Percentiles rank a stretch among this genome's conserved stretches.
These are phyloP conservation scores for Boletus pseudo-olivaceus DNA, from an alignment of 768 basidiomycete species.

Conservation along the genomic window DNA sequence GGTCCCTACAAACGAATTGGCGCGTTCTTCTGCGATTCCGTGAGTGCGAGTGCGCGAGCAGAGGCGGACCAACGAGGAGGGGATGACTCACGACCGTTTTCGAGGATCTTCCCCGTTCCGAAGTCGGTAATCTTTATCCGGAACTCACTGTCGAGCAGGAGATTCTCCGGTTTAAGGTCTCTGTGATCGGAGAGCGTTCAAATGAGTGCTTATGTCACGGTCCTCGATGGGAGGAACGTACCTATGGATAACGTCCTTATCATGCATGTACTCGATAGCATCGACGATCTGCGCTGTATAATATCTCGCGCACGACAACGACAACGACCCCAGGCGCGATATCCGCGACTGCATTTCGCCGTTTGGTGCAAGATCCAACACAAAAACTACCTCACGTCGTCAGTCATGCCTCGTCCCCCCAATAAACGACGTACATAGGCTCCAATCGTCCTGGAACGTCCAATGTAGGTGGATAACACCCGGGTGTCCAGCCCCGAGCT, in stretches of 20 bases:
- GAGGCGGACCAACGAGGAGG: background rate
- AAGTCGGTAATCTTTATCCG: constrained; percentile 97
- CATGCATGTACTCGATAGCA: constrained; percentile 87
- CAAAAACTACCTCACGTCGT: constrained; percentile 55
- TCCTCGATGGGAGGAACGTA: constrained; percentile 22
- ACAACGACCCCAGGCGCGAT: constrained; percentile 81
- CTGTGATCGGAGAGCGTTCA: constrained; percentile 29
- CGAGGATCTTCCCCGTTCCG: constrained; percentile 81
- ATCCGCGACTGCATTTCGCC: constrained; percentile 76
- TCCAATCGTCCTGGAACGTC: constrained; percentile 82
- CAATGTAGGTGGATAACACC: constrained; percentile 79
- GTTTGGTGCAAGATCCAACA: constrained; percentile 70
- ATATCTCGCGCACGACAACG: constrained; percentile 68
- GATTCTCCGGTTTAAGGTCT: constrained; percentile 83
- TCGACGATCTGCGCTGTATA: constrained; percentile 91
- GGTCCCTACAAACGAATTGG: constrained; percentile 82
- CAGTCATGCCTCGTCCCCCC: background rate
- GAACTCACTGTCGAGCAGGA: constrained; percentile 82
- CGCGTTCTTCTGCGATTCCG: constrained; percentile 42
- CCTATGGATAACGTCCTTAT: constrained; percentile 87
- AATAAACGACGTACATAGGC: constrained; percentile 60
- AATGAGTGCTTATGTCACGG: constrained; percentile 11
- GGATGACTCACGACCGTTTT: constrained; percentile 45
- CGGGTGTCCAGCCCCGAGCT: constrained; percentile 64
- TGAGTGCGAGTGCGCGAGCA: constrained; percentile 11